phyloP scores from a whole-genome alignment of 495 filamentous ascomycete genomes.

The Penicillium parvum region DNA sequence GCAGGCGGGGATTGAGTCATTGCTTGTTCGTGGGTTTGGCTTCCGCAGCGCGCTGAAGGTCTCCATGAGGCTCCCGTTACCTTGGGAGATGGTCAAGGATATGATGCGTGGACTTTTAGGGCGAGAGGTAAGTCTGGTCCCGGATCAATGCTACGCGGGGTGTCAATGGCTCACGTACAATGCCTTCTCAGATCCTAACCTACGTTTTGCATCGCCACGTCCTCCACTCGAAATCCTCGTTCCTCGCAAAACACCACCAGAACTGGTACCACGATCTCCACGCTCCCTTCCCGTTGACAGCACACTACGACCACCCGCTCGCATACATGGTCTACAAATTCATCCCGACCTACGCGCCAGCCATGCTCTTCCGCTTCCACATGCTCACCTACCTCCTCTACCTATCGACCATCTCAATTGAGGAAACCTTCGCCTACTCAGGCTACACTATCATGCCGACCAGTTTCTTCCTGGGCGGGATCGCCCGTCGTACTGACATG shows the following conservation, averaged over 20 bases:
- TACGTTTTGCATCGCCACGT: conserved; percentile 72
- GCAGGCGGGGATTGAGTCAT: conserved; percentile 55
- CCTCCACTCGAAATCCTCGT: conserved; percentile 50
- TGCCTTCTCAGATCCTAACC: conserved; percentile 36
- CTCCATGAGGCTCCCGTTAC: conserved; percentile 54
- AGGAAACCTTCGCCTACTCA: conserved; percentile 71
- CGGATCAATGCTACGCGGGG: too few relatives aligned
- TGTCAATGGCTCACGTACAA: not conserved
- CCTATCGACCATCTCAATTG: conserved; percentile 60
- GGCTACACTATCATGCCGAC: conserved; percentile 74
- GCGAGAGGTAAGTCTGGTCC: conserved; percentile 48
- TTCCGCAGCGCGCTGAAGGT: conserved; percentile 55
- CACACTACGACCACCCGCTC: conserved; percentile 78
- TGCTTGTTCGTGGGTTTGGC: conserved; percentile 46
- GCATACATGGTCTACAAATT: conserved; percentile 64
- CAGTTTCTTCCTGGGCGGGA: conserved; percentile 66
- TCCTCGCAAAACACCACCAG: conserved; percentile 48
- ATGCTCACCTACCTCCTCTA: conserved; percentile 75
- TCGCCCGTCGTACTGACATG: conserved; percentile 62
- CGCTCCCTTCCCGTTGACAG: conserved; percentile 62
- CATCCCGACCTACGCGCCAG: conserved; percentile 70
- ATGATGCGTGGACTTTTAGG: conserved; percentile 45
- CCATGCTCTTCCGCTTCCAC: conserved; percentile 62
- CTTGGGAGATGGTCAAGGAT: conserved; percentile 55
- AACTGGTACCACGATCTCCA: conserved; percentile 61